Base-by-base conservation (phyloP, 768 basidiomycete species). In the Podaxis sp. region DNA sequence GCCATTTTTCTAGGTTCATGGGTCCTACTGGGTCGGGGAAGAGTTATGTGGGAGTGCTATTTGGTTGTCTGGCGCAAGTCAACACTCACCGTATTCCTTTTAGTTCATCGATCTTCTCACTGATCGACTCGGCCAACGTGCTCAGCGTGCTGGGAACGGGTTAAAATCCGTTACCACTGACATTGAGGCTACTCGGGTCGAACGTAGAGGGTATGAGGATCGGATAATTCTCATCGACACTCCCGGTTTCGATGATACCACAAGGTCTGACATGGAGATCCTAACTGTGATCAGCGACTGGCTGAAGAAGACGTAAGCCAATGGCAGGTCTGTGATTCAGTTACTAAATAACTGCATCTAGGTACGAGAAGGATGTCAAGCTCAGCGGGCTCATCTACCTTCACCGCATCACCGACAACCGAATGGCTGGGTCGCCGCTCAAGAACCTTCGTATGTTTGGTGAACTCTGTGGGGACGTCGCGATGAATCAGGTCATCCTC, bases 211-310 rank as follows among this genome's bases (percentile, higher is more conserved):
- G 13, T 13, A 43, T 43, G 41, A 5, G 15, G 53, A 55, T 33
- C 33, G 33, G 17, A n/a, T 55, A 7, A 19, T 55, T n/a, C 36
- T 55, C n/a, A 29, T 49, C 41, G 46, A 47, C 24, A 57, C 57
- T 19, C 57, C 57, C n/a, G 57, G 57, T 4, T 57, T 72, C 29
- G 68, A 74, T 29, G 71, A 74, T 59, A 68, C 68, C 3, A 57
- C 63, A n/a, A 41, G 54, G 24, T 57, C 65, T 0, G 74, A 74
- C 59, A 57, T 59, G 17, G 59, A 71, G 22, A 67, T 74, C 37
- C 68, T 77, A 19, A 51, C 59, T 19, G 56, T 41, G 25, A 71
- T 76, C 43, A 64, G 69, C 8, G 54, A 61, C 2, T 74, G 72
- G 71, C 63, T 75, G 43, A 60, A 63, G 25, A 53, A 58, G 58